These are phyloP conservation scores for Arthrobotrys conoides DNA, from an alignment of 2,329 filamentous ascomycete species.

Conservation along the genomic window DNA sequence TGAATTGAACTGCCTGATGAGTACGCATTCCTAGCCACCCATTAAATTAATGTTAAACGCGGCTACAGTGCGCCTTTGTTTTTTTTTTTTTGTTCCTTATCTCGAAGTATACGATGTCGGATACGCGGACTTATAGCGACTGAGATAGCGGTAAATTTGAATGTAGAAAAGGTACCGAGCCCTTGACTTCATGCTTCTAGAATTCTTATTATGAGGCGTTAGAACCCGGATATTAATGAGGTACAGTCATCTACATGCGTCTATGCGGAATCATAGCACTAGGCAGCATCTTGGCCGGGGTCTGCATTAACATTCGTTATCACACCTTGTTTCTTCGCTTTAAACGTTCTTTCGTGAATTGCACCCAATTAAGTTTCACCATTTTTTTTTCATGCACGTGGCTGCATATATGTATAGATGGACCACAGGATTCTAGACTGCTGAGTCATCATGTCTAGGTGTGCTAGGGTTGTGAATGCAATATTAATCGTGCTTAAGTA, in stretches of 20 bases:
- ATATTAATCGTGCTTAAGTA: too few relatives aligned
- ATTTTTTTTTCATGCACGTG: not conserved
- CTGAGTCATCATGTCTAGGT: not conserved
- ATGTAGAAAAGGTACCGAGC: not conserved
- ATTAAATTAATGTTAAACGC: too few relatives aligned
- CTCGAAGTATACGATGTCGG: too few relatives aligned
- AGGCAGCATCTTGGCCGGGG: not conserved
- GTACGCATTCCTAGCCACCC: too few relatives aligned
- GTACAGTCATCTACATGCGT: not conserved
- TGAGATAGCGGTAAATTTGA: not conserved
- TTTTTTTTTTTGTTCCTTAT: too few relatives aligned
- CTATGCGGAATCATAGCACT: not conserved
- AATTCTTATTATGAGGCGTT: not conserved
- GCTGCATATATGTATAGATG: not conserved
- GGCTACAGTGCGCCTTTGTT: too few relatives aligned
- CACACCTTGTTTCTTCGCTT: not conserved
- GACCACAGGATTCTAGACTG: not conserved
- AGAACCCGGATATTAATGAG: not conserved
- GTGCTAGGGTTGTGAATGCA: too few relatives aligned
- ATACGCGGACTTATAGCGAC: not conserved
- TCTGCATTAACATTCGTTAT: not conserved
- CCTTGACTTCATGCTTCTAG: not conserved
- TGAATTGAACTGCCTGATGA: too few relatives aligned
- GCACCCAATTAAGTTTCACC: not conserved
- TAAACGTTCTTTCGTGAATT: not conserved